These are phyloP conservation scores for Pseudogymnoascus sp. DNA, from an alignment of 2,329 filamentous ascomycete genomes.

Conservation along the genomic window DNA sequence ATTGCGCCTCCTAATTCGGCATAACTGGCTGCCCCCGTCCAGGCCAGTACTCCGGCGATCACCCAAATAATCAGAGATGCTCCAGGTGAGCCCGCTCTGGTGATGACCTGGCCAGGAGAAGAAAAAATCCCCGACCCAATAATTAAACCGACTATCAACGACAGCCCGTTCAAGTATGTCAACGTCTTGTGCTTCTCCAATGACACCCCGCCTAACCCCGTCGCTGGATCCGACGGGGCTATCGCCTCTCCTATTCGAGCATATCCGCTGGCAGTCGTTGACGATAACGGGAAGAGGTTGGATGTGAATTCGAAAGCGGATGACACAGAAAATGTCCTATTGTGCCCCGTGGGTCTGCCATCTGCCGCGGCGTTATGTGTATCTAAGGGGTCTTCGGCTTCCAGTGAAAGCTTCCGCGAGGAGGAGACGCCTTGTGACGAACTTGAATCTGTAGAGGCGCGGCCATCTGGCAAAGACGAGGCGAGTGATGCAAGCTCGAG, in stretches of 20 bases:
- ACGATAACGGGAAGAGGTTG: constrained; percentile 85
- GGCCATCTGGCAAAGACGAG: constrained; percentile 62
- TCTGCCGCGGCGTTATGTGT: constrained; percentile 44
- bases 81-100: constrained; percentile 82
- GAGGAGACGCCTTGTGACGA: constrained; percentile 82
- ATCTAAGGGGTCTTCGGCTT: constrained; percentile 74
- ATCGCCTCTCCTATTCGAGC: constrained; percentile 75
- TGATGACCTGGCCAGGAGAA: constrained; percentile 85
- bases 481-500: constrained; percentile 93
- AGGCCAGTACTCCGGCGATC: constrained; percentile 83
- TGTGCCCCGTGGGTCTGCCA: constrained; percentile 32
- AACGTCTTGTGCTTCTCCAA: constrained; percentile 93
- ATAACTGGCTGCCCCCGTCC: constrained; percentile 93
- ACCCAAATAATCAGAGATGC: constrained; percentile 87
- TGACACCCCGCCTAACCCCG: constrained; percentile 59
- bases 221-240: constrained; percentile 45
- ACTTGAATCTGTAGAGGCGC: constrained; percentile 53
- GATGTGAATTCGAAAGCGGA: constrained; percentile 95
- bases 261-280: constrained; percentile 68
- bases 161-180: constrained; percentile 89
- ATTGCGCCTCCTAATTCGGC: constrained; percentile 94
- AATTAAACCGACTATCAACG: constrained; percentile 82
- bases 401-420: constrained; percentile 83
- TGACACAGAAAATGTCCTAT: constrained; percentile 76
- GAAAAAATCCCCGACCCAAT: constrained; percentile 97